Conservation (phyloP, 1,284 basidiomycete genomes). For the Ceratobasidium sp. region DNA sequence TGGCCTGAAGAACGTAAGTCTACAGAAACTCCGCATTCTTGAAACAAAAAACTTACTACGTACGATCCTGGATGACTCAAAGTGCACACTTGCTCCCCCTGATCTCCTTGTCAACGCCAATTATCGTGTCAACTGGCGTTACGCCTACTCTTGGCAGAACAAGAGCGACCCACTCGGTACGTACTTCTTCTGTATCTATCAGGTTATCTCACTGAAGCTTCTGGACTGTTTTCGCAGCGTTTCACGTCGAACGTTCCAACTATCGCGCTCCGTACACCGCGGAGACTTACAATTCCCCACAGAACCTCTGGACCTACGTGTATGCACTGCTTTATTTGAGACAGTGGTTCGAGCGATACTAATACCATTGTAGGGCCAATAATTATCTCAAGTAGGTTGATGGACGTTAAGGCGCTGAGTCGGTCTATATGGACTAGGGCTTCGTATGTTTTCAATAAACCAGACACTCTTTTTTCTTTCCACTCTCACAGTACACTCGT, state of each 20-base stretch:
- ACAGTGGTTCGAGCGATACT: background rate
- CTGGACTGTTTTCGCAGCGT: background rate
- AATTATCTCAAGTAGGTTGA: background rate
- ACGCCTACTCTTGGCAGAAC: slow-evolving; percentile 29
- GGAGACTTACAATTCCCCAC: slow-evolving; percentile 43
- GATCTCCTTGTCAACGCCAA: slow-evolving; percentile 34
- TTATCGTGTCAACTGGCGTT: slow-evolving; percentile 34
- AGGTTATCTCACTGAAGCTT: background rate
- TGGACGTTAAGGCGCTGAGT: background rate
- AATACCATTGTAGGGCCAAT: background rate
- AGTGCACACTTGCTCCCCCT: slow-evolving; percentile 23
- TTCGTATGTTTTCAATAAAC: background rate
- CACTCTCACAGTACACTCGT: background rate
- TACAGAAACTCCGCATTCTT: background rate
- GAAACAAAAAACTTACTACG: background rate
- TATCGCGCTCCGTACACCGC: slow-evolving; percentile 37
- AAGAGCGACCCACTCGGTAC: slow-evolving; percentile 31
- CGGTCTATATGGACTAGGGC: background rate
- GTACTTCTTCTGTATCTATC: background rate
- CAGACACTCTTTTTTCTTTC: background rate
- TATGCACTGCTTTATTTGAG: background rate
- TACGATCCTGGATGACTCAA: background rate
- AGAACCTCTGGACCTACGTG: slow-evolving; percentile 42
- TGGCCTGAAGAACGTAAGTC: slow-evolving; percentile 57
- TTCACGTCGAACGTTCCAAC: slow-evolving; percentile 31